These are phyloP conservation scores for Fusarium haematococcum DNA, from an alignment of 2,329 filamentous ascomycete genomes.

Conservation along the genomic window DNA sequence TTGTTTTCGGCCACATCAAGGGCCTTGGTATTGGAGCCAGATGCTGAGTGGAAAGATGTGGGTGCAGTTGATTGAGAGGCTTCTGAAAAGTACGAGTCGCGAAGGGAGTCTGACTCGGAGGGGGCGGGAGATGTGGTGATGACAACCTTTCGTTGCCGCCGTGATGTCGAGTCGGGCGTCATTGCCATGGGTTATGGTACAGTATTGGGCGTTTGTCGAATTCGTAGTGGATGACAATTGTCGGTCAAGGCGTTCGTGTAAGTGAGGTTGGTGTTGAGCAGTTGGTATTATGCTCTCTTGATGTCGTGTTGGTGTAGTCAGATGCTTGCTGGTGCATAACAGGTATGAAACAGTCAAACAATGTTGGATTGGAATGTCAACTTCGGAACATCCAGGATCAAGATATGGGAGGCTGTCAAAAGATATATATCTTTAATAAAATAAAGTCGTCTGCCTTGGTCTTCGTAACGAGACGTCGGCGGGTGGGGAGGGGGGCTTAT, in stretches of 20 bases:
- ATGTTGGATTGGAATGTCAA: constrained; percentile 25
- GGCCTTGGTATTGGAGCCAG: constrained; percentile 39
- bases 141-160: constrained; percentile 42
- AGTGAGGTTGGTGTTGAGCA: constrained; percentile 19
- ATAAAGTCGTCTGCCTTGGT: constrained; percentile 38
- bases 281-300: constrained; percentile 3
- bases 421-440: constrained; percentile 39
- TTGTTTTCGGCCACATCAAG: constrained; percentile 18
- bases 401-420: constrained; percentile 26
- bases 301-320: constrained; percentile 9
- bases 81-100: constrained; percentile 45
- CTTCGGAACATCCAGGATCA: constrained; percentile 26
- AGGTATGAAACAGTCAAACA: background rate
- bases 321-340: constrained; percentile 12
- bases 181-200: constrained; percentile 28
- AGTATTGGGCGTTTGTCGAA: constrained; percentile 3
- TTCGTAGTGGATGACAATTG: constrained; percentile 6
- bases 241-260: constrained; percentile 22
- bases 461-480: constrained; percentile 40
- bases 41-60: constrained; percentile 43
- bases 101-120: constrained; percentile 42
- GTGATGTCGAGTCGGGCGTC: constrained; percentile 34
- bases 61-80: constrained; percentile 45
- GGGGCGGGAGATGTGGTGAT: constrained; percentile 41
- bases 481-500: constrained; percentile 44